Evolutionary conservation across 345 rosid genomes (phyloP).

Genomic region (Brassica juncea): DNA sequence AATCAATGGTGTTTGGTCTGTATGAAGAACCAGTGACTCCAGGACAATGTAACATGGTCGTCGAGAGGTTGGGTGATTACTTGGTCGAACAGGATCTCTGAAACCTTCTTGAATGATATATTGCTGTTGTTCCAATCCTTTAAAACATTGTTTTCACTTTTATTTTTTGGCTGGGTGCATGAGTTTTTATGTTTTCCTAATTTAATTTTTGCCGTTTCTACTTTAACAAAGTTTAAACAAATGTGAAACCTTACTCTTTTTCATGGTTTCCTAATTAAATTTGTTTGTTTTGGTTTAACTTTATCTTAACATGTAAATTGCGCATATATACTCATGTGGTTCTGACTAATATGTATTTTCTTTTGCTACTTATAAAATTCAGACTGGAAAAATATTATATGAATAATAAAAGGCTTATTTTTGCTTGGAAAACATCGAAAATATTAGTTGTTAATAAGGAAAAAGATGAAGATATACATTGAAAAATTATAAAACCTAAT

Average conservation of each 20-base stretch:
- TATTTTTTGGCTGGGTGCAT: slow-evolving; percentile 6
- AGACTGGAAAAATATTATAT: neutral
- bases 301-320: neutral
- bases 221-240: slow-evolving; percentile 11
- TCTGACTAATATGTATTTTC: neutral
- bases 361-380: neutral
- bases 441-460: neutral
- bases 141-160: slow-evolving; percentile 14
- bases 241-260: slow-evolving; percentile 1
- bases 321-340: neutral
- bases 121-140: slow-evolving; percentile 2
- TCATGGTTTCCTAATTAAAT: slow-evolving; percentile 19
- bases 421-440: neutral
- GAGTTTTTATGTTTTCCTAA: neutral
- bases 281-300: neutral
- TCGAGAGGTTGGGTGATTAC: slow-evolving; percentile 89
- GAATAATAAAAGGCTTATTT: neutral
- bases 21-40: slow-evolving; percentile 82
- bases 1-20: slow-evolving; percentile 69
- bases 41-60: slow-evolving; percentile 88
- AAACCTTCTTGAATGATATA: slow-evolving; percentile 11
- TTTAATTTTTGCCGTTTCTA: slow-evolving; percentile 5
- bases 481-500: neutral
- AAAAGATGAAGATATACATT: neutral
- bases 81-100: slow-evolving; percentile 72